Conservation (phyloP, 306 rosid genomes). For the Lithocarpus polystachyus region DNA sequence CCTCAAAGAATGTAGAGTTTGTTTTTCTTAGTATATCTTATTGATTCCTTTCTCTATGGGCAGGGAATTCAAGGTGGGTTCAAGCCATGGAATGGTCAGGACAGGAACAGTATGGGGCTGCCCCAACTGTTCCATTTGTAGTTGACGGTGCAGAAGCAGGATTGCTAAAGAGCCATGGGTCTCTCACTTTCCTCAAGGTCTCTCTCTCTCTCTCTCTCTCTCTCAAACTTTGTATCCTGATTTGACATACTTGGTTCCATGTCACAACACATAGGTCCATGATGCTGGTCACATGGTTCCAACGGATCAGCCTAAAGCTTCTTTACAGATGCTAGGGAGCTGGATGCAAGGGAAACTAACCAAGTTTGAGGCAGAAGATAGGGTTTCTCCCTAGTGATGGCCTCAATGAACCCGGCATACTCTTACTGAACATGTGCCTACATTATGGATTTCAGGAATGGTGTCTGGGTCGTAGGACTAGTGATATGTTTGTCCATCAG, state of each 20-base stretch:
- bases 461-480: background rate
- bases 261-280: slow-evolving; percentile 44
- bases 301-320: slow-evolving; percentile 91
- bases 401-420: background rate
- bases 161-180: slow-evolving; percentile 60
- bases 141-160: slow-evolving; percentile 84
- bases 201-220: background rate
- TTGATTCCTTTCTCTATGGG: slow-evolving; percentile 12
- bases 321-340: slow-evolving; percentile 61
- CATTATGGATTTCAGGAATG: background rate
- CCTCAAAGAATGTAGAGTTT: too few species aligned
- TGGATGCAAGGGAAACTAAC: slow-evolving; percentile 82
- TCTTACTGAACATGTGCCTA: slow-evolving; percentile 14
- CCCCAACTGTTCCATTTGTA: slow-evolving; percentile 45
- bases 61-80: slow-evolving; percentile 95
- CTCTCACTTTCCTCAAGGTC: slow-evolving; percentile 86
- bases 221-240: slow-evolving; percentile 1
- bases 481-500: background rate
- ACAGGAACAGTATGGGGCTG: slow-evolving; percentile 45
- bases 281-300: slow-evolving; percentile 94
- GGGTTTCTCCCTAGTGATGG: slow-evolving; percentile 42
- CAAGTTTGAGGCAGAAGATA: slow-evolving; percentile 16
- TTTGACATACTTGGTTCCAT: slow-evolving; percentile 7
- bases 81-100: slow-evolving; percentile 91
- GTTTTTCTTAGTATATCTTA: background rate